Evolutionary conservation across 1,284 basidiomycete genomes (phyloP).

Genomic region (Heimioporus retisporus): DNA sequence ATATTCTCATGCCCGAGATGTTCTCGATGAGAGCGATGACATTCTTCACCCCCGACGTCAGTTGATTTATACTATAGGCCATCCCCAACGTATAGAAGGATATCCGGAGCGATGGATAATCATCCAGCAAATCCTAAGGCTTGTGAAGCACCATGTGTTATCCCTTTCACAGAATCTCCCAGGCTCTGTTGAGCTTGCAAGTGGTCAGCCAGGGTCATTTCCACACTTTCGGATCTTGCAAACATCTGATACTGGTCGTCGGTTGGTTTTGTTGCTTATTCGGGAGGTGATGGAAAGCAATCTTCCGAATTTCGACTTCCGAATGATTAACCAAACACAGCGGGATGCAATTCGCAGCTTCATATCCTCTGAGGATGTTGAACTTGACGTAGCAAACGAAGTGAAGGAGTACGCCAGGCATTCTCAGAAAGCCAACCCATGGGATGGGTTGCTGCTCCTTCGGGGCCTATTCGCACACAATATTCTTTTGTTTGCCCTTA

Average conservation of each 20-base stretch:
- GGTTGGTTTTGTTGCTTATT: conserved; percentile 32
- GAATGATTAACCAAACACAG: too few species aligned
- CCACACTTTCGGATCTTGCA: conserved; percentile 45
- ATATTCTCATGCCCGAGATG: conserved; percentile 22
- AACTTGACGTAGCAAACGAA: conserved; percentile 27
- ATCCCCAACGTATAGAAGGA: too few species aligned
- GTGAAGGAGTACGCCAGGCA: conserved; percentile 13
- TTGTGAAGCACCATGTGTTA: too few species aligned
- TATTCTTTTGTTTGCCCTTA: conserved; percentile 30
- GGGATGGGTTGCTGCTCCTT: conserved; percentile 50
- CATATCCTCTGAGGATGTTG: conserved; percentile 18
- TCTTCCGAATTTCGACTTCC: conserved; percentile 7
- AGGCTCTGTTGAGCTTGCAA: background rate
- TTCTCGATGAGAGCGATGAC: too few species aligned
- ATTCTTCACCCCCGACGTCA: too few species aligned
- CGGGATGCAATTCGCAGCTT: conserved; percentile 29
- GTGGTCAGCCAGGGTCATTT: conserved; percentile 28
- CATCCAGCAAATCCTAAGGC: too few species aligned
- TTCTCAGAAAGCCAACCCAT: conserved; percentile 27
- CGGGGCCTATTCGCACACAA: conserved; percentile 55
- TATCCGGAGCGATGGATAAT: too few species aligned
- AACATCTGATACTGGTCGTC: conserved; percentile 19
- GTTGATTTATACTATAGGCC: too few species aligned
- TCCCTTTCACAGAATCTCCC: too few species aligned
- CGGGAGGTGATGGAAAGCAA: conserved; percentile 36